Evolutionary conservation across 768 basidiomycete genomes (phyloP).

Genomic region (Kwoniella sp.): DNA sequence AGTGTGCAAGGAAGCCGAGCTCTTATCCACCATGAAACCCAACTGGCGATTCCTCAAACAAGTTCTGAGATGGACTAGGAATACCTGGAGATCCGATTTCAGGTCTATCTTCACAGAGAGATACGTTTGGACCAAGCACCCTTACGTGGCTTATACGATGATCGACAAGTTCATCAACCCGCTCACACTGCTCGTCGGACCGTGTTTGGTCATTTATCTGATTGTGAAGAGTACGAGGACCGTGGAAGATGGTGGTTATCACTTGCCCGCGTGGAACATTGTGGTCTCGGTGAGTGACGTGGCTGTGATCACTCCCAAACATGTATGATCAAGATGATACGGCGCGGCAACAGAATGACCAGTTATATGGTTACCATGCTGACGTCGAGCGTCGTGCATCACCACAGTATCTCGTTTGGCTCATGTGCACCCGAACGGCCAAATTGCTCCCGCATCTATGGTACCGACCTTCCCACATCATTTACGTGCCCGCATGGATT

Average conservation of each 20-base stretch:
- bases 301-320: neutral
- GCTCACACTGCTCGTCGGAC: conserved; percentile 81
- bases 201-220: conserved; percentile 73
- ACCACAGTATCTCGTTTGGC: conserved; percentile 57
- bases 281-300: conserved; percentile 36
- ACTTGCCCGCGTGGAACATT: conserved; percentile 55
- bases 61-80: conserved; percentile 87
- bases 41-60: conserved; percentile 96
- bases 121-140: conserved; percentile 83
- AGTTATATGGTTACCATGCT: neutral
- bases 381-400: neutral
- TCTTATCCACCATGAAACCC: conserved; percentile 91
- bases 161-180: conserved; percentile 61
- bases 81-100: conserved; percentile 90
- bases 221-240: conserved; percentile 74
- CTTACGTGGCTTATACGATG: conserved; percentile 84
- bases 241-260: conserved; percentile 50
- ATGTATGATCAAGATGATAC: too few relatives aligned
- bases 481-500: conserved; percentile 84
- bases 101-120: conserved; percentile 86
- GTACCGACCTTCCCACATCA: conserved; percentile 72
- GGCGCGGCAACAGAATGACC: neutral
- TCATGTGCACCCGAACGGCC: conserved; percentile 58
- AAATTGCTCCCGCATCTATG: conserved; percentile 82
- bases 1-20: conserved; percentile 62